Base-by-base conservation (phyloP, 225 moss, liverwort and hornwort genomes). In the Straminergon stramineum region DNA sequence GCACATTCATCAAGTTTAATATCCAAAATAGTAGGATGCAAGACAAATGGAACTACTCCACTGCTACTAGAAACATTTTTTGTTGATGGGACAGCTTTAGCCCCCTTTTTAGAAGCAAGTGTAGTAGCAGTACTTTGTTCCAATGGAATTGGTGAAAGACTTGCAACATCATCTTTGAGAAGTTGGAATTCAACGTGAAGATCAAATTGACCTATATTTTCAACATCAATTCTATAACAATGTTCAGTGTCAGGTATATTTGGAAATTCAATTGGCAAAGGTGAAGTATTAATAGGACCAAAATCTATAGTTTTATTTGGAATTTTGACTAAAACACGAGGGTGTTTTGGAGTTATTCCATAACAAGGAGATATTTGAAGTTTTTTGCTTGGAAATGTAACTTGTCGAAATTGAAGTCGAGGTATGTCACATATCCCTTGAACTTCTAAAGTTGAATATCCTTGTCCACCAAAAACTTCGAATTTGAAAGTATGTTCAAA, bases 171-270 rank as follows among this genome's bases (percentile, higher is more conserved):
- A 73, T 93, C 90, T 86, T 91, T 91, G 3, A 92, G n/a, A 66
- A 97, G 86, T 75, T 97, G 90, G 86, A 97, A 98, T 71, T 96
- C 95, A 21, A 96, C 95, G 64, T 96, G 95, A 43, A 97, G 92
- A 84, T 97, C 95, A 79, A 97, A 97, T 55, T 97, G 96, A 28
- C 98, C 96, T 39, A 65, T 94, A 79, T 99, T 99, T 78, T 94
- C 94, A 74, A 97, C 79, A 10, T 92, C 92, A 39, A 97, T 90
- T 45, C 91, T 90, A 56, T 96, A 96, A 89, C 96, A 96, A 91
- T 97, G 98, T n/a, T 96, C 88, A 15, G 91, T 88, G 52, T 99
- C 94, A 17, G 18, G 79, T 87, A 96, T 90, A 21, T 96, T 87
- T 68, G 95, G 96, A 85, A 93, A 99, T 58, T 93, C 91, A 28